Evolutionary conservation across 305 asterid genomes (phyloP).

Genomic region (Fraxinus baroniana): DNA sequence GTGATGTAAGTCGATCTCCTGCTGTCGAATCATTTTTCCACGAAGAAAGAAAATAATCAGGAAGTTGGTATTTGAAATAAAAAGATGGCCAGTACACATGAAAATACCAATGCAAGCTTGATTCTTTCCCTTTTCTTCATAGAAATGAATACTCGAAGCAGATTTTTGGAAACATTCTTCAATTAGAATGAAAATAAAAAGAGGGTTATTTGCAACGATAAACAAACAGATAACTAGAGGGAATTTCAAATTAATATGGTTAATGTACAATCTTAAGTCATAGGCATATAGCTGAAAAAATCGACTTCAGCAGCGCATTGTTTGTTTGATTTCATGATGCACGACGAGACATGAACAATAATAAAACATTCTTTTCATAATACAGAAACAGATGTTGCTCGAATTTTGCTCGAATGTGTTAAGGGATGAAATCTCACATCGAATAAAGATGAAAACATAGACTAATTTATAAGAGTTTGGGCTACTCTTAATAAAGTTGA

Average conservation of each 20-base stretch:
- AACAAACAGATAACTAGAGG: neutral
- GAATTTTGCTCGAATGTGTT: too few relatives aligned
- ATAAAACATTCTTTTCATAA: too few relatives aligned
- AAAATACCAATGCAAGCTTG: neutral
- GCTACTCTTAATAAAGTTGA: too few relatives aligned
- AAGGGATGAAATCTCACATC: too few relatives aligned
- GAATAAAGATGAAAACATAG: too few relatives aligned
- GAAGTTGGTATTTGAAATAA: neutral
- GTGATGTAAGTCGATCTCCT: constrained; percentile 77
- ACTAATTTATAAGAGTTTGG: too few relatives aligned
- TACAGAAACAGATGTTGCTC: too few relatives aligned
- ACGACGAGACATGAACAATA: too few relatives aligned
- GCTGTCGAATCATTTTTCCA: constrained; percentile 38
- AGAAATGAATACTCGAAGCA: neutral
- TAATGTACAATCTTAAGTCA: neutral
- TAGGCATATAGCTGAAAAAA: neutral
- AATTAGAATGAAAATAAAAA: neutral
- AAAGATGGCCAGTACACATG: neutral
- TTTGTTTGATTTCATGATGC: neutral
- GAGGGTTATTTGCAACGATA: neutral
- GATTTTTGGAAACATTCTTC: neutral
- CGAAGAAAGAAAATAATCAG: constrained; percentile 27
- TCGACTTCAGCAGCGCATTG: neutral
- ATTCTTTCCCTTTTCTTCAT: neutral
- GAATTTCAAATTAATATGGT: neutral